These are phyloP conservation scores for Fusarium chuoi DNA, from an alignment of 2,329 filamentous ascomycete genomes.

Conservation along the genomic window DNA sequence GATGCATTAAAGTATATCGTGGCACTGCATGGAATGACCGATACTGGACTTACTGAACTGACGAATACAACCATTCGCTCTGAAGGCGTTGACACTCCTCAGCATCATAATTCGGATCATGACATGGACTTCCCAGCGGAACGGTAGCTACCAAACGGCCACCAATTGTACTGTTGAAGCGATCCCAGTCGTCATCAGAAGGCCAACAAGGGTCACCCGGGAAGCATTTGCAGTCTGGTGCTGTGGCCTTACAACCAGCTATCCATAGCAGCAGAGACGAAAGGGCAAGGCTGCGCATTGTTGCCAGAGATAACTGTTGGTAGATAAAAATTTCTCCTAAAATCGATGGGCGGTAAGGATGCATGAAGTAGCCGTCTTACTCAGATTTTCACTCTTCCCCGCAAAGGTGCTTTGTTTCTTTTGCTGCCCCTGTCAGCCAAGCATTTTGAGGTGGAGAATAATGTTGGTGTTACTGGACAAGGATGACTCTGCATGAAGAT, in stretches of 20 bases:
- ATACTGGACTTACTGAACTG: slow-evolving; percentile 56
- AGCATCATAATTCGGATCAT: slow-evolving; percentile 58
- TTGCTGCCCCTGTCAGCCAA: not conserved
- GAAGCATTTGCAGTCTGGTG: slow-evolving; percentile 14
- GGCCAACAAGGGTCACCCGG: slow-evolving; percentile 66
- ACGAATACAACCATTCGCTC: slow-evolving; percentile 56
- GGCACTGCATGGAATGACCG: accelerated
- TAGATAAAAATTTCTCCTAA: accelerated
- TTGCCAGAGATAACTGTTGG: accelerated
- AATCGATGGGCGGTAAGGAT: not conserved
- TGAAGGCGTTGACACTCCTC: slow-evolving; percentile 55
- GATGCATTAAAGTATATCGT: accelerated
- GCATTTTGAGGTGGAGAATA: not conserved
- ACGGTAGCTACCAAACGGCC: slow-evolving; percentile 62
- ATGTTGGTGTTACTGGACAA: not conserved
- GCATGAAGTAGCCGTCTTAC: not conserved
- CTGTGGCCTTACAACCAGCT: not conserved
- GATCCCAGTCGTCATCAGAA: slow-evolving; percentile 52
- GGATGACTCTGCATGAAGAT: not conserved
- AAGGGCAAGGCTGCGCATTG: not conserved
- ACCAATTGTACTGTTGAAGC: slow-evolving; percentile 60
- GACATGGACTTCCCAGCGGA: slow-evolving; percentile 62
- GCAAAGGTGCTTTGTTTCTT: not conserved
- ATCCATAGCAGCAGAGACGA: not conserved
- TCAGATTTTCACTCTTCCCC: not conserved